phyloP scores from a whole-genome alignment of 179 eudicot genomes.

The Silene vulgaris region DNA sequence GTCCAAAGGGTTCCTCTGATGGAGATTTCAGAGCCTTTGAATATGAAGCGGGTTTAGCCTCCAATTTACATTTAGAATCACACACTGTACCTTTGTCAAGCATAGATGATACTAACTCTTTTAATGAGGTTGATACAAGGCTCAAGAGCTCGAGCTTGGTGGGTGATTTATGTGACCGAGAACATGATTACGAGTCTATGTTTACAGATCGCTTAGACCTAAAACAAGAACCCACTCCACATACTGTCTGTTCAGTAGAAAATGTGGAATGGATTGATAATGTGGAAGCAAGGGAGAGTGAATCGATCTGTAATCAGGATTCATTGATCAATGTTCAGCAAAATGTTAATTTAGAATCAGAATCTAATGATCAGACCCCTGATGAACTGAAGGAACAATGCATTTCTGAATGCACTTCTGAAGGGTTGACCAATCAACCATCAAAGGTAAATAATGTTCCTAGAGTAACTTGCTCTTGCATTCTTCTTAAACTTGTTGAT shows the following conservation, averaged over 20 bases:
- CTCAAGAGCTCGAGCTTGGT: slow-evolving; percentile 25
- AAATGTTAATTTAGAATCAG: slow-evolving; percentile 19
- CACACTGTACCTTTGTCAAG: slow-evolving; percentile 17
- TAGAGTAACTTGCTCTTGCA: not conserved
- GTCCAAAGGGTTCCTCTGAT: slow-evolving; percentile 31
- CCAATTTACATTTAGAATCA: not conserved
- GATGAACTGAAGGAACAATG: slow-evolving; percentile 21
- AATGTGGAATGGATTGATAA: slow-evolving; percentile 12
- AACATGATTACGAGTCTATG: slow-evolving; percentile 23
- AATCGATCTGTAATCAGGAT: slow-evolving; percentile 20
- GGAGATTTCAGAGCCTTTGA: slow-evolving; percentile 20
- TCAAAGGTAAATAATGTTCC: slow-evolving; percentile 20
- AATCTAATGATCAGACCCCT: slow-evolving; percentile 15
- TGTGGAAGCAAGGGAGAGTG: slow-evolving; percentile 25
- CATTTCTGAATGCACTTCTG: slow-evolving; percentile 9
- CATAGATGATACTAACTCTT: not conserved
- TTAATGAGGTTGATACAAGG: slow-evolving; percentile 21
- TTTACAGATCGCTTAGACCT: slow-evolving; percentile 17
- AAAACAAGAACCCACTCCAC: slow-evolving; percentile 12
- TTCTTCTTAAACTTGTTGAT: not conserved
- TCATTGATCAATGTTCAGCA: slow-evolving; percentile 17
- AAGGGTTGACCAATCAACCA: not conserved
- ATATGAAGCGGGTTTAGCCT: not conserved
- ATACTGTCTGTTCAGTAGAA: not conserved
- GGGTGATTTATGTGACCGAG: slow-evolving; percentile 18